A percentile compares a stretch with the other conserved stretches of the same genome.
These are phyloP conservation scores for Hypomontagnella submonticulosa DNA, from an alignment of 495 filamentous ascomycete species.

Conservation along the genomic window DNA sequence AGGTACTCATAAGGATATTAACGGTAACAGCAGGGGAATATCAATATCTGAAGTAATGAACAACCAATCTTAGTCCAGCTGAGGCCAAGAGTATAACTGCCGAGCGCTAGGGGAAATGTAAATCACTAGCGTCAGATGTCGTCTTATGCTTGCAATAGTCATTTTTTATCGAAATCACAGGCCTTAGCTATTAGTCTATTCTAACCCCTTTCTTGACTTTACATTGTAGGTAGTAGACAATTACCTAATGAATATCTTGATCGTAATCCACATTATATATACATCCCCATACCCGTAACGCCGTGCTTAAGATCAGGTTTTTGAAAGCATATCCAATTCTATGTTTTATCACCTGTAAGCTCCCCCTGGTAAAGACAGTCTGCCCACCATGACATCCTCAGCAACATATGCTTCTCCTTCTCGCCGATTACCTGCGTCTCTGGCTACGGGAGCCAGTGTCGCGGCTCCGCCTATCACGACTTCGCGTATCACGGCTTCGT, in stretches of 20 bases:
- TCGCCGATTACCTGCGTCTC: neutral
- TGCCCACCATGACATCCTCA: neutral
- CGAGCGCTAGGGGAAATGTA: neutral
- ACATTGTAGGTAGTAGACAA: too few species aligned
- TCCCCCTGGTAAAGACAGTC: slow-evolving; percentile 8
- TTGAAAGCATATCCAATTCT: neutral
- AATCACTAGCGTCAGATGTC: too few species aligned
- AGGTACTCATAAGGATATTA: neutral
- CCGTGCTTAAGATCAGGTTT: slow-evolving; percentile 13
- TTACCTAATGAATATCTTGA: neutral
- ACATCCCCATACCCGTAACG: slow-evolving; percentile 13
- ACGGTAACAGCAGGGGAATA: neutral
- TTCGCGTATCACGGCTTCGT: slow-evolving; percentile 6
- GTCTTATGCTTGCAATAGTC: too few species aligned
- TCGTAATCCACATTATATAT: neutral
- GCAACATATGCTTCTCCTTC: neutral
- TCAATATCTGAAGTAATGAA: neutral
- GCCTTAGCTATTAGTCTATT: too few species aligned
- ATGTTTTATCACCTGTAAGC: neutral
- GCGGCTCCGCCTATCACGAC: slow-evolving; percentile 14
- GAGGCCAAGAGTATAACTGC: neutral
- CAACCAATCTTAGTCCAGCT: neutral
- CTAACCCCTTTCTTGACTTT: too few species aligned
- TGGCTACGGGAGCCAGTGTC: neutral
- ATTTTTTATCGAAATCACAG: too few species aligned